These are phyloP conservation scores for Salvia sclarea DNA, from an alignment of 305 asterid species.

Conservation along the genomic window DNA sequence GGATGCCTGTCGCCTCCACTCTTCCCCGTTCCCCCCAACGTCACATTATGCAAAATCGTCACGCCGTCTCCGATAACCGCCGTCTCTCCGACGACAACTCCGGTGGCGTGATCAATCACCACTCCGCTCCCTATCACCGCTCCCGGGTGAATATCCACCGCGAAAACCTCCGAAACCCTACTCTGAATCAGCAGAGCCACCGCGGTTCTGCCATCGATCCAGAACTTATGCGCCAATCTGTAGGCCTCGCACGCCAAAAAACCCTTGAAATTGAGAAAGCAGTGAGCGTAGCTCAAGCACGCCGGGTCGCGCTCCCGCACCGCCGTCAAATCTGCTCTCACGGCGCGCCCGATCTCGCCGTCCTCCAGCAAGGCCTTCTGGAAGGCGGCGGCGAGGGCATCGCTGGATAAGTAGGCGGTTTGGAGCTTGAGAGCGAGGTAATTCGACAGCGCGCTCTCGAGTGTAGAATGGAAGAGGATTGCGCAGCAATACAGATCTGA, in stretches of 20 bases:
- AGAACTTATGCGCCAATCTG: slow-evolving; percentile 45
- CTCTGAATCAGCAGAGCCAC: slow-evolving; percentile 45
- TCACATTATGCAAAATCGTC: slow-evolving; percentile 50
- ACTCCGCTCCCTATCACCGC: slow-evolving; percentile 49
- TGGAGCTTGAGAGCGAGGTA: slow-evolving; percentile 40
- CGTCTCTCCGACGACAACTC: slow-evolving; percentile 65
- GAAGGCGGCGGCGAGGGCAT: slow-evolving; percentile 40
- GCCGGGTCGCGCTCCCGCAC: slow-evolving; percentile 53
- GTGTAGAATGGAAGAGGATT: slow-evolving; percentile 38
- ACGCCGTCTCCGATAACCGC: slow-evolving; percentile 51
- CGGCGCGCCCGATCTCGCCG: slow-evolving; percentile 27
- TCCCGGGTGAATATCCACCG: slow-evolving; percentile 54
- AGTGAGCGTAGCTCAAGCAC: slow-evolving; percentile 42
- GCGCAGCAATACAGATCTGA: slow-evolving; percentile 35
- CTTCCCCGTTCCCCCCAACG: slow-evolving; percentile 62
- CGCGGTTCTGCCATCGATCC: slow-evolving; percentile 38
- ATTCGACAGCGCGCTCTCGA: slow-evolving; percentile 44
- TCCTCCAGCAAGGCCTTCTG: slow-evolving; percentile 22
- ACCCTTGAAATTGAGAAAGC: slow-evolving; percentile 52
- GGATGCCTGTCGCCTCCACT: slow-evolving; percentile 51
- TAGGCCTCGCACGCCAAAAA: slow-evolving; percentile 48
- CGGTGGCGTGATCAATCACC: slow-evolving; percentile 54
- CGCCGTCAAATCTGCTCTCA: slow-evolving; percentile 43
- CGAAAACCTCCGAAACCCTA: slow-evolving; percentile 51
- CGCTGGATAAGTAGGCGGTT: slow-evolving; percentile 31